Evolutionary conservation across 108 stramenopile species (phyloP).

Genomic region (Cyclotella choctawhatcheeana): DNA sequence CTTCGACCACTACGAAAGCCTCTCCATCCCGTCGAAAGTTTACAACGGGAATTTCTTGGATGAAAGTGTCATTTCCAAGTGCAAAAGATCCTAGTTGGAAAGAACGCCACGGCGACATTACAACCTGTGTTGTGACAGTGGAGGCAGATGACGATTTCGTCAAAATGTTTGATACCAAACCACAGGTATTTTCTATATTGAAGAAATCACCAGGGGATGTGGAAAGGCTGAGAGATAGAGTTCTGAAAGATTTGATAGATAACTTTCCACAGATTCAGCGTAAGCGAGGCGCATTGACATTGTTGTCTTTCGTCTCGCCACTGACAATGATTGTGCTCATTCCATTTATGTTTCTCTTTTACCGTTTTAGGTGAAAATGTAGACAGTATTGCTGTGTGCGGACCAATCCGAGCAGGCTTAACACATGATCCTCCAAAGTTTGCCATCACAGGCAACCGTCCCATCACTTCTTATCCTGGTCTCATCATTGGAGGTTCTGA

Average conservation of each 20-base stretch:
- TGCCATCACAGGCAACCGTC: constrained; percentile 86
- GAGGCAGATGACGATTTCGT: constrained; percentile 94
- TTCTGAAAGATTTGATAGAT: constrained; percentile 61
- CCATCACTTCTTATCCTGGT: constrained; percentile 77
- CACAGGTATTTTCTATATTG: constrained; percentile 71
- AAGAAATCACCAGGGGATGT: constrained; percentile 47
- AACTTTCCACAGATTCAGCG: constrained; percentile 82
- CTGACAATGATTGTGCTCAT: background rate
- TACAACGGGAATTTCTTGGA: constrained; percentile 77
- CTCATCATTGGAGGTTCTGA: constrained; percentile 84
- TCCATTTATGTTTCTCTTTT: background rate
- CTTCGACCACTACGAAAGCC: constrained; percentile 40
- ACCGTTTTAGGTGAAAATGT: constrained; percentile 48
- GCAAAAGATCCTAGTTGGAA: constrained; percentile 91
- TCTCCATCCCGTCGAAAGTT: constrained; percentile 58
- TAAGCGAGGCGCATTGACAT: constrained; percentile 2
- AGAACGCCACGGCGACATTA: constrained; percentile 64
- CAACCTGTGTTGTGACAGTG: constrained; percentile 89
- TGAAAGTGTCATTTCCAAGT: constrained; percentile 89
- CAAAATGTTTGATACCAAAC: constrained; percentile 77
- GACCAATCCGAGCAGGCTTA: constrained; percentile 70
- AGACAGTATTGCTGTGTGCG: constrained; percentile 45
- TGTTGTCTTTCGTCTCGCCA: background rate
- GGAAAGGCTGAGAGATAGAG: constrained; percentile 65
- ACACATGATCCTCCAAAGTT: constrained; percentile 82